Evolutionary conservation across 805 yeast genomes (phyloP).

Genomic region (Nakazawaea ernobii): DNA sequence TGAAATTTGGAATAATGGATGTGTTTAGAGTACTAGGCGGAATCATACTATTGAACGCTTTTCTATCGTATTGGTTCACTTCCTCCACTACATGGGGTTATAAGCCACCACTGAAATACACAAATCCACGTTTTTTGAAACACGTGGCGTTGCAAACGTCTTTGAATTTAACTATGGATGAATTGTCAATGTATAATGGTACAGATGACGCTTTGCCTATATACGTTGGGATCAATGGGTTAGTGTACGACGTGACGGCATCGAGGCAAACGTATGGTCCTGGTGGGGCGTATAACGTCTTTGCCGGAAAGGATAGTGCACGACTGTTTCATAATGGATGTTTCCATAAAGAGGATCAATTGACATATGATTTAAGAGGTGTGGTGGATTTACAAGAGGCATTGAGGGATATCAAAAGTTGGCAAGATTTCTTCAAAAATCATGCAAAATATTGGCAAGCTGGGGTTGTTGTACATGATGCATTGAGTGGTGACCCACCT

Average conservation of each 20-base stretch:
- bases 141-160: neutral
- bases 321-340: slow-evolving; percentile 71
- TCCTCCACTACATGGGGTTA: slow-evolving; percentile 57
- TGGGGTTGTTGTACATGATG: slow-evolving; percentile 46
- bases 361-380: slow-evolving; percentile 63
- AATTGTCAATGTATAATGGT: slow-evolving; percentile 50
- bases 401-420: slow-evolving; percentile 32
- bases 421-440: slow-evolving; percentile 47
- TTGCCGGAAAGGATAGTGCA: slow-evolving; percentile 65
- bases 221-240: slow-evolving; percentile 53
- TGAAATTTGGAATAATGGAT: slow-evolving; percentile 31
- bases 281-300: slow-evolving; percentile 45
- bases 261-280: slow-evolving; percentile 52
- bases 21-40: slow-evolving; percentile 40
- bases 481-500: slow-evolving; percentile 44
- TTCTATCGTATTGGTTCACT: slow-evolving; percentile 55
- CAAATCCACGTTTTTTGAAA: slow-evolving; percentile 36
- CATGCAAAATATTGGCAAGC: slow-evolving; percentile 55
- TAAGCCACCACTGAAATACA: slow-evolving; percentile 35
- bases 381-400: slow-evolving; percentile 32
- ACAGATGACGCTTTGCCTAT: slow-evolving; percentile 41
- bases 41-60: slow-evolving; percentile 36
- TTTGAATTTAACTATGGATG: slow-evolving; percentile 34
- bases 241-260: slow-evolving; percentile 58
- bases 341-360: slow-evolving; percentile 45